Base-by-base conservation (phyloP, 352 stramenopile genomes). In the Globisporangium cederbergense region DNA sequence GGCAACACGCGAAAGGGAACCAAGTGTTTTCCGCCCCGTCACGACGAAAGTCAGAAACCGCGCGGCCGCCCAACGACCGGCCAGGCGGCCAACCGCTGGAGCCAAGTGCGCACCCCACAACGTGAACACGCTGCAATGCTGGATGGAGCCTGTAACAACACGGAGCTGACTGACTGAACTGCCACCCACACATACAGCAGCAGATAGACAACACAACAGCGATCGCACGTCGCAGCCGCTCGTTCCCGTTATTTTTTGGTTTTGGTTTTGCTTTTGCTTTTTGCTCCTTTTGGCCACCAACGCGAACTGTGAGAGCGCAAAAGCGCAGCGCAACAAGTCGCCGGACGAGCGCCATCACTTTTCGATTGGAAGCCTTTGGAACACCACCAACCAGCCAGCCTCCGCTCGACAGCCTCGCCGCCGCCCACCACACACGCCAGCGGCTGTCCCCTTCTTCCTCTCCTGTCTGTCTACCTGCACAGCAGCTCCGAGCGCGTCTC, bases 311-410 rank as follows among this genome's bases (percentile, higher is more conserved):
- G 20, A 16, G n/a, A 18, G 36, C 16, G 1, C n/a, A 28, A 53
- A 36, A 67, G 36, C 30, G 58, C 20, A 20, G 25, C 25, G 22
- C 32, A 28, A 2, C 47, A 40, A 40, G 6, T 28, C 16, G 62
- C 45, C 30, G 32, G 54, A 65, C 53, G 52, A 64, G 43, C 47
- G 65, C 65, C 60, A 63, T 63, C 62, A 71, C 40, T 67, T 67
- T 59, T 67, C 60, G 60, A 71, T 71, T 67, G 60, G 59, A 63
- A 52, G 38, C 60, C 60, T 64, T 38, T 50, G 32, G 51, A 57
- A 64, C 60, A 61, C 60, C 46, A 2, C 40, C 38, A 38, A 16
- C 18, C 16, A 3, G 9, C n/a, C 13, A n/a, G 30, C 32, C 40
- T 20, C 42, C 42, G 6, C 42, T 47, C 16, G 8, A 28, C n/a